Evolutionary conservation across 352 stramenopile genomes (phyloP), one percentile per base, ranked within the genome.

Genomic region (Phytophthora pini): DNA sequence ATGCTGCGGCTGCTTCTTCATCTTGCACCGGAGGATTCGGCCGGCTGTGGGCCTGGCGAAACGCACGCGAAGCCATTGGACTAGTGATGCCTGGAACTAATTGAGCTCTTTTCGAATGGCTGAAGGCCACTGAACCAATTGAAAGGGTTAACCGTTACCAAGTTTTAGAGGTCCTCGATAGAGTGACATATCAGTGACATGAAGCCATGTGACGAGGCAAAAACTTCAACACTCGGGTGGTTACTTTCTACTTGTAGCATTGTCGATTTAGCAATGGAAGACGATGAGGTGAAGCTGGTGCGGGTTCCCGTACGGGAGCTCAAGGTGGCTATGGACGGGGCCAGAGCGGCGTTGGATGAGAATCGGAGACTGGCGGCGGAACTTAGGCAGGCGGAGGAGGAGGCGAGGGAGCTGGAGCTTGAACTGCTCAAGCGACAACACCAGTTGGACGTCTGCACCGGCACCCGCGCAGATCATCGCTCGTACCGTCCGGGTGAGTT

Each of bases 361-460:
- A 87, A 83, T 26, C 65, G 75, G 12, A 53, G 48, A 17, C 65
- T 87, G 40, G 27, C 60, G 8, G 53, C 29, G 1, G 79, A 84
- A 47, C 66, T 87, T 13, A 70, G 59, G 26, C 46, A 52, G 7
- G 48, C 64, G 5, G 81, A 84, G 40, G 69, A 67, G 29, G 77
- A 88, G 52, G 65, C 63, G 5, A 78, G 72, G 29, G 60, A 56
- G 32, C 65, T 83, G n/a, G 77, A 85, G 49, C 27, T 73, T 11
- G 77, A 80, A 55, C 56, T 87, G 26, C 56, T 74, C 49, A 82
- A 80, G 48, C 62, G 79, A 1, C 76, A 88, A 27, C 70, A 85
- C 3, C 79, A 89, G 51, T 46, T 89, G n/a, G 82, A 89, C 13
- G 74, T 69, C 45, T 87, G 73, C 48, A 68, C 56, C 1, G 68